These are phyloP conservation scores for Hypomontagnella monticulosa DNA, from an alignment of 495 filamentous ascomycete species.

Conservation along the genomic window DNA sequence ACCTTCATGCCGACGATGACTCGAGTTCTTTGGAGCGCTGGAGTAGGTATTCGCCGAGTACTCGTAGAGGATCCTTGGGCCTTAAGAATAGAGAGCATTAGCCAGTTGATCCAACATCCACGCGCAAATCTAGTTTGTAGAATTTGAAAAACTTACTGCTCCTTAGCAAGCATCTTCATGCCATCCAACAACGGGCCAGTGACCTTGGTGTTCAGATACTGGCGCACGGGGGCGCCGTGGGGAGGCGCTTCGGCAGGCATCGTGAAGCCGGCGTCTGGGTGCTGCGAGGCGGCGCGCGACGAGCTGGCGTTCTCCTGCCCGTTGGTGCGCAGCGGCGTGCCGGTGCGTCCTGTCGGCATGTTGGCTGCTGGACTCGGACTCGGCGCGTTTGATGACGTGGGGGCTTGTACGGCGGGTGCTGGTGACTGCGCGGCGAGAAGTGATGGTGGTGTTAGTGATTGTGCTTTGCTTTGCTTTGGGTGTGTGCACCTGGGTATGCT, in stretches of 20 bases:
- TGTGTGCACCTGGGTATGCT: neutral
- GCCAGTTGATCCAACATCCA: too few relatives aligned
- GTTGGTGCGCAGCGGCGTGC: conserved; percentile 48
- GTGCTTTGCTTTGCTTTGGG: too few relatives aligned
- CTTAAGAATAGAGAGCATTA: conserved; percentile 45
- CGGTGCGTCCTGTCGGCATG: conserved; percentile 53
- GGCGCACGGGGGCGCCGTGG: conserved; percentile 85
- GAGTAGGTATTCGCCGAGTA: conserved; percentile 85
- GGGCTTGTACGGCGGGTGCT: conserved; percentile 26
- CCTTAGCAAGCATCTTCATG: conserved; percentile 86
- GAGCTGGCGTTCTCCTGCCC: conserved; percentile 29
- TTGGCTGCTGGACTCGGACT: conserved; percentile 53
- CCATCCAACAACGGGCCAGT: conserved; percentile 86
- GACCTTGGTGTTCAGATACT: conserved; percentile 90
- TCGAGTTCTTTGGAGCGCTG: conserved; percentile 82
- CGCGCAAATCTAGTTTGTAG: too few relatives aligned
- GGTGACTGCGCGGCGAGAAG: conserved; percentile 32
- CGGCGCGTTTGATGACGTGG: conserved; percentile 41
- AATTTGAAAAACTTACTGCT: conserved; percentile 81
- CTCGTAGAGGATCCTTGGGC: conserved; percentile 85
- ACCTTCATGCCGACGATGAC: conserved; percentile 34
- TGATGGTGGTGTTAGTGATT: conserved; percentile 37
- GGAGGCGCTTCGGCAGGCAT: conserved; percentile 64
- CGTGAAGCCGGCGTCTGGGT: conserved; percentile 59
- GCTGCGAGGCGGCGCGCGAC: conserved; percentile 62